Evolutionary conservation across 2,329 filamentous ascomycete genomes (phyloP), one percentile per base, ranked within the genome.

Genomic region (Hortaea sp.): DNA sequence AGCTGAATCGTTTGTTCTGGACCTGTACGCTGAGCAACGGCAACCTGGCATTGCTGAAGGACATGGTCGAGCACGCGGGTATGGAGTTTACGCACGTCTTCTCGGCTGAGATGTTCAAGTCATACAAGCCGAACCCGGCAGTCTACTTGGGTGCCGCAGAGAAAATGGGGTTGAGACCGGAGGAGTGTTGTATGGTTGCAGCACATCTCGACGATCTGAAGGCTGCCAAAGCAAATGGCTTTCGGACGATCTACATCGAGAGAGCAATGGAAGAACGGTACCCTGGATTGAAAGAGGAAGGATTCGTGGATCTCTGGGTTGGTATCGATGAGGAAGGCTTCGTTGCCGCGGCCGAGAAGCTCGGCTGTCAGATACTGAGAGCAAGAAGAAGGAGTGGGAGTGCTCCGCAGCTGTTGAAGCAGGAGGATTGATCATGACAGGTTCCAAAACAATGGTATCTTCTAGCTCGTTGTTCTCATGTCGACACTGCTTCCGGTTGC

Each of bases 11-110:
- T 3, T 65, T 89, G 28, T 78, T 78, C 58, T 66, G 69, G 43
- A 85, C 82, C 0, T 73, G 77, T 38, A 86, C 82, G 0, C 68
- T 90, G 12, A 85, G 82, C 20, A 92, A 92, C 60, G 85, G 84
- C 35, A 90, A 89, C 60, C 59, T 71, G 3, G 66, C 70, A 1
- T 67, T 90, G 27, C 69, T 90, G 35, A 60, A 67, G 2, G 85
- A 90, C 59, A 70, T 92, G 40, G 65, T 75, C 42, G 58, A 65
- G 42, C 71, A 77, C 55, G 80, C 76, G 1, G 64, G 65, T 3
- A 71, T 89, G 42, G 74, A 73, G 0, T 89, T 88, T 57, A 70
- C 71, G 27, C 66, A 71, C 45, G 55, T 88, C 35, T 69, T 83
- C 49, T 84, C 79, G 9, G 78, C 80, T 0, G 84, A 85, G 64